Evolutionary conservation across 2,329 filamentous ascomycete species (phyloP), one percentile per base, ranked within the genome.

Genomic region (Penicillium glabrum): DNA sequence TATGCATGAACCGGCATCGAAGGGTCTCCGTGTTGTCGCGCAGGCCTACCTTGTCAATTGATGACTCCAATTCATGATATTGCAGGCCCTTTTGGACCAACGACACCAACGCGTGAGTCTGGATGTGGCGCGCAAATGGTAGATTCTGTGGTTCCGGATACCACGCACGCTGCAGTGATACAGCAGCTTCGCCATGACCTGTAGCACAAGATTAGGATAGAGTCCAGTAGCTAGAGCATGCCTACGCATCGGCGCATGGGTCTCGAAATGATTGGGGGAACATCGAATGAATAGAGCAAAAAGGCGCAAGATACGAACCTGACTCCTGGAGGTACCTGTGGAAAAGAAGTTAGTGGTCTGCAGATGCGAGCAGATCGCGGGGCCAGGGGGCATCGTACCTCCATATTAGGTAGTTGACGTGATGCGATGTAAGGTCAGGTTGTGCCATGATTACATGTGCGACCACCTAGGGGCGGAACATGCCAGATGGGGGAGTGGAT

Each of bases 331-430:
- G 77, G 68, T 83, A 83, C 69, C 80, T 82, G 61, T 33, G 26
- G 53, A 41, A 27, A 51, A 47, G 55, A 47, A 56, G 51, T 64
- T 57, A 64, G 46, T 53, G 23, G 14, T 31, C 31, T 37, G 31
- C 23, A 33, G n/a, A 26, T 24, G 49, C 29, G 31, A 41, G 35
- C 41, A 39, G 49, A 45, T 44, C 16, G 14, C 14, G 29, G 37
- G 21, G 46, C 46, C 19, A 49, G 44, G 46, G 56, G 45, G 53
- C 79, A 33, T 39, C 47, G 55, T 82, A 87, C 80, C 85, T 85
- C 82, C 85, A 86, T 73, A 89, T 86, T 69, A 88, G 77, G 75
- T 88, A 87, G 76, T 88, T 89, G 70, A 89, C 81, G 72, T 87
- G 84, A 77, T 88, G 79, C 67, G 74, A 77, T 61, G 75, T 77